A percentile compares a stretch with the other conserved stretches of the same genome.
phyloP scores from a whole-genome alignment of 2,329 filamentous ascomycete genomes.

The Atkinsonella hypoxylon region DNA sequence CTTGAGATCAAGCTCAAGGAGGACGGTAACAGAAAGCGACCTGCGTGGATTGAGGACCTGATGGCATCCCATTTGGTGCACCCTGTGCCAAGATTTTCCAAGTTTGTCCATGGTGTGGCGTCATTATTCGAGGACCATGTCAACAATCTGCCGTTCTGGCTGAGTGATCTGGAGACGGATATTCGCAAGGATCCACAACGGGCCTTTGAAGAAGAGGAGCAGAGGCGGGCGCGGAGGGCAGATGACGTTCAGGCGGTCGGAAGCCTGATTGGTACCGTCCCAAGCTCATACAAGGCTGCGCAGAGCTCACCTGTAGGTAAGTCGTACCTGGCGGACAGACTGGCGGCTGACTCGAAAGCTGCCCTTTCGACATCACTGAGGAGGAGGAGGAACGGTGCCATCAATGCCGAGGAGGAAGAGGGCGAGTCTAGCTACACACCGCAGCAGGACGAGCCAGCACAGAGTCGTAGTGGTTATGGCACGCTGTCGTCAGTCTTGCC shows the following conservation, averaged over 20 bases:
- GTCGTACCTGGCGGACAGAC: slow-evolving; percentile 48
- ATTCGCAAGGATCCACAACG: slow-evolving; percentile 86
- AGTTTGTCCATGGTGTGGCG: slow-evolving; percentile 90
- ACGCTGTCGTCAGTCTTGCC: slow-evolving; percentile 65
- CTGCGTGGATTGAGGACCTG: slow-evolving; percentile 81
- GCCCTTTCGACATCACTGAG: slow-evolving; percentile 18
- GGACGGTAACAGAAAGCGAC: slow-evolving; percentile 51
- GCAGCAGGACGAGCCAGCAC: slow-evolving; percentile 20
- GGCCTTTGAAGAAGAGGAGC: slow-evolving; percentile 85
- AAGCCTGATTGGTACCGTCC: slow-evolving; percentile 60
- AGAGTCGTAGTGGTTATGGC: slow-evolving; percentile 30
- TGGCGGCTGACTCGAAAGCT: slow-evolving; percentile 32
- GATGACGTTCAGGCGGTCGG: slow-evolving; percentile 86
- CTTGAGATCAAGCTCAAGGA: slow-evolving; percentile 85
- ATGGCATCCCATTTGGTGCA: slow-evolving; percentile 90
- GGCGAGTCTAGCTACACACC: slow-evolving; percentile 23
- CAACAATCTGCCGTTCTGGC: slow-evolving; percentile 93
- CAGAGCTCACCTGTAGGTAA: slow-evolving; percentile 57
- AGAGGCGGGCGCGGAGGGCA: slow-evolving; percentile 65
- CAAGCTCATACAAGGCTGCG: slow-evolving; percentile 42
- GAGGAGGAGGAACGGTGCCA: slow-evolving; percentile 14
- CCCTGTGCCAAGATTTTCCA: slow-evolving; percentile 81
- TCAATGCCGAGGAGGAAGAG: slow-evolving; percentile 23
- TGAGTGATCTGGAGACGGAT: slow-evolving; percentile 80
- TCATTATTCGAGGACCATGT: slow-evolving; percentile 91